Evolutionary conservation across 2,329 filamentous ascomycete genomes (phyloP).

Genomic region (Xylariaceae sp.): DNA sequence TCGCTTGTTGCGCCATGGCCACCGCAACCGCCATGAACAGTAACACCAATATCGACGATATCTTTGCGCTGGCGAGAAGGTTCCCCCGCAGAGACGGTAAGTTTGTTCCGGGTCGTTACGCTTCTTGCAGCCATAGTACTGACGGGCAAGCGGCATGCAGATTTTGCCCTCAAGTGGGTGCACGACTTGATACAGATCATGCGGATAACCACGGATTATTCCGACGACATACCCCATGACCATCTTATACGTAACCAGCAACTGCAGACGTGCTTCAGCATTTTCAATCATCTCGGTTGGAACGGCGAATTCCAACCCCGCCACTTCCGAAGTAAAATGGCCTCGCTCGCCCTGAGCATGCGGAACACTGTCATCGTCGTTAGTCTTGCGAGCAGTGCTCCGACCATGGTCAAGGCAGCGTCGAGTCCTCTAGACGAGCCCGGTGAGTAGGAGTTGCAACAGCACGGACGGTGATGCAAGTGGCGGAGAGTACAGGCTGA

Average conservation of each 20-base stretch:
- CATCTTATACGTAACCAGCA: constrained; percentile 66
- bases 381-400: constrained; percentile 55
- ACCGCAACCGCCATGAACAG: constrained; percentile 42
- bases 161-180: constrained; percentile 58
- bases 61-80: constrained; percentile 62
- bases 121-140: neutral
- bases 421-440: constrained; percentile 59
- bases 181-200: constrained; percentile 63
- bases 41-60: constrained; percentile 59
- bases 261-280: constrained; percentile 70
- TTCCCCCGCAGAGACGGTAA: constrained; percentile 35
- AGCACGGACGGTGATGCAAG: no score
- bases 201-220: constrained; percentile 74
- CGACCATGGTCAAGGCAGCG: constrained; percentile 49
- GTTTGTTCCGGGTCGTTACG: constrained; percentile 11
- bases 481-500: no score
- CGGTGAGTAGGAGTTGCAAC: no score
- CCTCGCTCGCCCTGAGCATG: constrained; percentile 69
- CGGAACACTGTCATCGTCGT: constrained; percentile 64
- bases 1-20: constrained; percentile 56
- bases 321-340: constrained; percentile 65
- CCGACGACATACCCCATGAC: constrained; percentile 66
- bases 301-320: constrained; percentile 56
- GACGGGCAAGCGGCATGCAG: constrained; percentile 31
- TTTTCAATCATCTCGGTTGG: constrained; percentile 74